A percentile compares a stretch with the other conserved stretches of the same genome.
Evolutionary conservation across 164 flowering plant species (phyloP).

Genomic region (Echeveria elegans): DNA sequence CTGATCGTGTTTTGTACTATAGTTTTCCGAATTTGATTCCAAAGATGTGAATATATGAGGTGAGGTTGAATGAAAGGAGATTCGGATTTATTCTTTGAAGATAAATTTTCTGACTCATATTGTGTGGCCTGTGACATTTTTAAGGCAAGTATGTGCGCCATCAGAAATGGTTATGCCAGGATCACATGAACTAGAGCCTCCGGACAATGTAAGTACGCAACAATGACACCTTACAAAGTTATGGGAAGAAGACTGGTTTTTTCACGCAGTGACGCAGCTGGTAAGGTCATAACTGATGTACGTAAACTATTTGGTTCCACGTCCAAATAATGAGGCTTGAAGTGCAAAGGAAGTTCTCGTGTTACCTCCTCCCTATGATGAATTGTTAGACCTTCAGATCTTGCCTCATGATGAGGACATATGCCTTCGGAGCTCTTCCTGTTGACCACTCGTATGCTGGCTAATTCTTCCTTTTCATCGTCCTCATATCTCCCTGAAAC

Average conservation of each 20-base stretch:
- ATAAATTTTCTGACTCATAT: not conserved
- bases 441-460: not conserved
- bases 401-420: not conserved
- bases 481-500: not conserved
- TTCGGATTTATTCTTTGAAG: not conserved
- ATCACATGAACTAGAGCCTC: not conserved
- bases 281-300: too few relatives aligned
- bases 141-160: not conserved
- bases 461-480: not conserved
- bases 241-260: not conserved
- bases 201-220: not conserved
- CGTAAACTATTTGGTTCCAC: not conserved
- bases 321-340: not conserved
- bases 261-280: too few relatives aligned
- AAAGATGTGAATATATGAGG: not conserved
- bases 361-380: not conserved
- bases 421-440: not conserved
- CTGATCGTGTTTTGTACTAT: not conserved
- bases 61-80: not conserved
- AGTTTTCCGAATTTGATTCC: not conserved
- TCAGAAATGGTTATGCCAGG: not conserved
- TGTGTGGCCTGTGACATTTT: not conserved
- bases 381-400: not conserved
- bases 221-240: not conserved
- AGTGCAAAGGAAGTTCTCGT: not conserved